phyloP scores from a whole-genome alignment of 371 early-diverging fungal species.

The Mortierella sp. region DNA sequence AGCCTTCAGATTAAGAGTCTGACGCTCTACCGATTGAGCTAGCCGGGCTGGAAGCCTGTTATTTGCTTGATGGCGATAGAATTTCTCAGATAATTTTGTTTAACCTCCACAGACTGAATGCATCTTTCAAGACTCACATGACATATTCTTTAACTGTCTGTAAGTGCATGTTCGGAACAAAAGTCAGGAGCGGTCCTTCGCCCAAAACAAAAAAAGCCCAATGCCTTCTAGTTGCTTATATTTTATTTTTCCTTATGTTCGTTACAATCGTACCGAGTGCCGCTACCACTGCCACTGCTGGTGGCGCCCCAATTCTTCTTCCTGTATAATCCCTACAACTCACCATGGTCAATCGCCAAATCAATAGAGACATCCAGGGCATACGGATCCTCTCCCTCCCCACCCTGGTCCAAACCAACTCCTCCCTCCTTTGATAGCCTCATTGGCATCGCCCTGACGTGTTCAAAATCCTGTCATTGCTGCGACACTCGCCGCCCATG shows the following conservation, averaged over 20 bases:
- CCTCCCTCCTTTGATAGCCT: background rate
- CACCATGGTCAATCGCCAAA: background rate
- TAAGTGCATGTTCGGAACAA: too few relatives aligned
- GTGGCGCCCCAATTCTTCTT: background rate
- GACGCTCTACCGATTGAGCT: constrained; percentile 98
- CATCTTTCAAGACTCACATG: too few relatives aligned
- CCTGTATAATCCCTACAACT: background rate
- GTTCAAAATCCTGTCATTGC: background rate
- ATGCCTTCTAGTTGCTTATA: too few relatives aligned
- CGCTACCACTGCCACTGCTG: background rate
- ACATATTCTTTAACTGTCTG: too few relatives aligned
- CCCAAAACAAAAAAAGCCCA: too few relatives aligned
- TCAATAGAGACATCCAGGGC: constrained; percentile 16
- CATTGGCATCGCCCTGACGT: background rate
- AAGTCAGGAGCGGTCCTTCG: too few relatives aligned
- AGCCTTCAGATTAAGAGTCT: constrained; percentile 98
- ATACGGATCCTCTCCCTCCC: background rate
- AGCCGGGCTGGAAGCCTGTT: constrained; percentile 74
- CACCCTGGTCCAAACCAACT: too few relatives aligned
- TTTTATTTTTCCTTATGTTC: background rate
- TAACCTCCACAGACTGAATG: too few relatives aligned
- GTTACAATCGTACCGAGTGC: background rate
- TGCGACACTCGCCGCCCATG: background rate
- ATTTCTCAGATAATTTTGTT: too few relatives aligned
- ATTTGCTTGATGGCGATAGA: too few relatives aligned